Conservation (phyloP, 1,139 yeast species). For the Lodderomyces theae region DNA sequence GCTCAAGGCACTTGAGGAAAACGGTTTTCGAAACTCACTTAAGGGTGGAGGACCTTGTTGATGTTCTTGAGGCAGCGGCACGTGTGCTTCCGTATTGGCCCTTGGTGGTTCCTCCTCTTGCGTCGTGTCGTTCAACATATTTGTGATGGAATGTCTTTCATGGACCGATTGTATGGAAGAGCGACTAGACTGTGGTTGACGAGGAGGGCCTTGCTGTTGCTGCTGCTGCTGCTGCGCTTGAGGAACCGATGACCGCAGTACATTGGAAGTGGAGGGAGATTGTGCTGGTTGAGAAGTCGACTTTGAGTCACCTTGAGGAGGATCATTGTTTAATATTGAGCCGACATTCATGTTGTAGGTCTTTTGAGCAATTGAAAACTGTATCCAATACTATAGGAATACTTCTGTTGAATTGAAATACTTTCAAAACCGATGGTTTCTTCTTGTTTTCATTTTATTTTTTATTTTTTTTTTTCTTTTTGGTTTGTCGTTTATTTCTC, state of each 20-base stretch:
- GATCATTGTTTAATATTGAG: constrained; percentile 44
- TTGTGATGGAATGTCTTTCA: constrained; percentile 30
- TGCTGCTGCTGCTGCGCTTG: constrained; percentile 5
- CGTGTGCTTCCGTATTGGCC: background rate
- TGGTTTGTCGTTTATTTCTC: no score
- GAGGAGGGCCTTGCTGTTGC: constrained; percentile 5
- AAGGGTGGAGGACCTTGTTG: constrained; percentile 3
- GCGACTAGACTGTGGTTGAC: background rate
- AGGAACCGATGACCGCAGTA: background rate
- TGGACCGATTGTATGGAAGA: constrained; percentile 14
- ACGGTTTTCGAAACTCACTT: constrained; percentile 12
- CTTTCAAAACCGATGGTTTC: no score
- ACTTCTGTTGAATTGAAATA: no score
- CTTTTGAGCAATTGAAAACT: background rate
- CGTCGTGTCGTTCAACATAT: constrained; percentile 25
- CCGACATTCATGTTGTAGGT: constrained; percentile 44
- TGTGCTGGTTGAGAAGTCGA: constrained; percentile 3
- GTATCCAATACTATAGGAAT: no score
- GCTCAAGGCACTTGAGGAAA: constrained; percentile 6
- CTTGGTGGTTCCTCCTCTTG: constrained; percentile 12
- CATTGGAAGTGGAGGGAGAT: constrained; percentile 4
- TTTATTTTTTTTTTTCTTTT: no score
- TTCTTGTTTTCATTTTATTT: no score
- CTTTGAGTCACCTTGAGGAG: constrained; percentile 21
- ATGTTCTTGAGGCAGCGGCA: background rate